phyloP scores from a whole-genome alignment of 257 asterid species.

The Verbascum thapsus region DNA sequence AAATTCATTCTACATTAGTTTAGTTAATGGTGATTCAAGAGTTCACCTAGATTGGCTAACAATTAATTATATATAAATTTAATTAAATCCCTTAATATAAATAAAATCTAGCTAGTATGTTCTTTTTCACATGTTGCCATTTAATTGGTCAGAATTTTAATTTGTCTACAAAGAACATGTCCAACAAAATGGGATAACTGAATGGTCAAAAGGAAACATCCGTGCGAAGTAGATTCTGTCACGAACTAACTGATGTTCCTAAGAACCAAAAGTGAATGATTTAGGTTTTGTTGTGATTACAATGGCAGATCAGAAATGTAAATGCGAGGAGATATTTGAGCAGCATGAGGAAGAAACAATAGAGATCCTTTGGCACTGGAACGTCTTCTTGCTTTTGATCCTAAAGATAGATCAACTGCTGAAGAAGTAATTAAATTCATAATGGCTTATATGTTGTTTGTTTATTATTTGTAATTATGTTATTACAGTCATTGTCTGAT shows the following conservation, averaged over 20 bases:
- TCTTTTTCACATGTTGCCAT: too few species aligned
- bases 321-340: conserved; percentile 94
- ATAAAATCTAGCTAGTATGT: too few species aligned
- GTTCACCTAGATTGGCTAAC: too few species aligned
- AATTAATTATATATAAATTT: too few species aligned
- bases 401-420: conserved; percentile 91
- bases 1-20: conserved; percentile 6
- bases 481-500: conserved; percentile 70
- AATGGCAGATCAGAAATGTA: conserved; percentile 93
- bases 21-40: conserved; percentile 10
- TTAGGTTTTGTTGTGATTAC: conserved; percentile 34
- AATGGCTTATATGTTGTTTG: conserved; percentile 5
- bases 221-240: too few species aligned
- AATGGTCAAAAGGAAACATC: too few species aligned
- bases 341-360: conserved; percentile 75
- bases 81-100: too few species aligned
- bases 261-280: neutral
- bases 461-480: conserved; percentile 11
- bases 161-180: too few species aligned
- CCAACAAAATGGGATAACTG: too few species aligned
- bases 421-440: conserved; percentile 72
- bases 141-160: too few species aligned
- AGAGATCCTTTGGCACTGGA: conserved; percentile 84
- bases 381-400: conserved; percentile 86
- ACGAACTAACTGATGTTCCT: too few species aligned